Conservation (phyloP, 805 yeast genomes). For the Scheffersomyces coipomensis region DNA sequence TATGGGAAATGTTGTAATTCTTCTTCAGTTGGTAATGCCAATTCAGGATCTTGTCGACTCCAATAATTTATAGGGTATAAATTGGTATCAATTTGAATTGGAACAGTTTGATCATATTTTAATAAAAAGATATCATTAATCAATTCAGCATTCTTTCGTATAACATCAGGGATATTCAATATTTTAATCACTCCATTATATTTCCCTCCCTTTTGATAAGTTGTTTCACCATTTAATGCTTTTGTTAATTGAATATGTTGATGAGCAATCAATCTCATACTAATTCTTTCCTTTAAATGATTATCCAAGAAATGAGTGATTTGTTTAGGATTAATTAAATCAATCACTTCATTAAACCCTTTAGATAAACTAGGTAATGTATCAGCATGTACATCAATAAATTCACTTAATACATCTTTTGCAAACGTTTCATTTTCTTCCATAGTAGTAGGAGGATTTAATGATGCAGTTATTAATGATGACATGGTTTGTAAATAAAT, state of each 20-base stretch:
- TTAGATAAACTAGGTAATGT: conserved; percentile 78
- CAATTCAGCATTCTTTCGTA: conserved; percentile 64
- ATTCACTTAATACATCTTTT: conserved; percentile 46
- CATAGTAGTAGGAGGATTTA: conserved; percentile 40
- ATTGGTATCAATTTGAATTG: conserved; percentile 51
- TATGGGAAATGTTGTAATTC: conserved; percentile 62
- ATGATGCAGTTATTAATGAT: conserved; percentile 29
- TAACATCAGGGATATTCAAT: conserved; percentile 59
- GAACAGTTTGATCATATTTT: conserved; percentile 77
- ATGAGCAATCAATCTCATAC: conserved; percentile 82
- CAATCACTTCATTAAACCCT: conserved; percentile 72
- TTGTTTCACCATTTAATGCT: conserved; percentile 24
- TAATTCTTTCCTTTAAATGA: conserved; percentile 80
- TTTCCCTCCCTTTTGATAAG: conserved; percentile 56
- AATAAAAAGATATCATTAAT: conserved; percentile 82
- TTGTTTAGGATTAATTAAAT: conserved; percentile 43
- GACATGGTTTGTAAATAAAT: conserved; percentile 69
- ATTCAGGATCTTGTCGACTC: conserved; percentile 24
- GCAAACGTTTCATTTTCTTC: conserved; percentile 57
- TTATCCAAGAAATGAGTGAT: conserved; percentile 65
- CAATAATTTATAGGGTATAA: conserved; percentile 26
- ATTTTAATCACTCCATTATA: conserved; percentile 58
- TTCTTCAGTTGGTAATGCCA: conserved; percentile 40
- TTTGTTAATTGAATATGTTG: conserved; percentile 71
- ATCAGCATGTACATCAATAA: conserved; percentile 78